These are phyloP conservation scores for Imleria badia DNA, from an alignment of 768 basidiomycete genomes.

Conservation along the genomic window DNA sequence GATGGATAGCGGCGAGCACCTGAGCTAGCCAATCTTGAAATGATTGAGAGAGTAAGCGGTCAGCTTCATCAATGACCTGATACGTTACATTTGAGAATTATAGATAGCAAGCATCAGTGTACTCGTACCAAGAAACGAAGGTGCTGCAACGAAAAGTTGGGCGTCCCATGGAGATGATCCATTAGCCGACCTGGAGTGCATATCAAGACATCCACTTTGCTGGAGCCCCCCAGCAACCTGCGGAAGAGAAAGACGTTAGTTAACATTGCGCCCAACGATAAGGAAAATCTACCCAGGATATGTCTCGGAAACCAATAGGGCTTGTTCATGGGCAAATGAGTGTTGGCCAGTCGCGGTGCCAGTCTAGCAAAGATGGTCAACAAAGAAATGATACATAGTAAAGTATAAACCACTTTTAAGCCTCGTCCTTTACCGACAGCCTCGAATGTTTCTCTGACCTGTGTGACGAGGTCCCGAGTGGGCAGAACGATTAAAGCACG, in stretches of 20 bases:
- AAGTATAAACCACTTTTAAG: constrained; percentile 57
- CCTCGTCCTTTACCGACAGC: constrained; percentile 80
- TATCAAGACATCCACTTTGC: constrained; percentile 90
- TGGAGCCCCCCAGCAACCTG: constrained; percentile 81
- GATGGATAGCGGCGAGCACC: constrained; percentile 73
- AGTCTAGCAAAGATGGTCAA: constrained; percentile 38
- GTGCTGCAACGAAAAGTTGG: constrained; percentile 90
- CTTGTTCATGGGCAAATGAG: constrained; percentile 90
- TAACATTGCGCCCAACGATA: neutral
- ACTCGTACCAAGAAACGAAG: constrained; percentile 86
- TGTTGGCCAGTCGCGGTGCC: constrained; percentile 92
- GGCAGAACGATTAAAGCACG: constrained; percentile 90
- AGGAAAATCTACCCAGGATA: constrained; percentile 44
- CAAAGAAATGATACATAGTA: neutral
- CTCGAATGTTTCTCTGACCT: constrained; percentile 93
- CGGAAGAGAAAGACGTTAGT: neutral
- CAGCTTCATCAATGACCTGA: constrained; percentile 96
- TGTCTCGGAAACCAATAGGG: constrained; percentile 67
- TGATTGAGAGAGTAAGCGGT: constrained; percentile 90
- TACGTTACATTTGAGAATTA: neutral
- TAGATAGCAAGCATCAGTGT: neutral
- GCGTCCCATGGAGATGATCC: constrained; percentile 87
- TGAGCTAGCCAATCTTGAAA: constrained; percentile 94
- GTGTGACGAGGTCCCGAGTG: constrained; percentile 88
- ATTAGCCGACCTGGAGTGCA: constrained; percentile 95